Evolutionary conservation across 1,284 basidiomycete species (phyloP), one percentile per base, ranked within the genome.

Genomic region (Naganishia liquefaciens): DNA sequence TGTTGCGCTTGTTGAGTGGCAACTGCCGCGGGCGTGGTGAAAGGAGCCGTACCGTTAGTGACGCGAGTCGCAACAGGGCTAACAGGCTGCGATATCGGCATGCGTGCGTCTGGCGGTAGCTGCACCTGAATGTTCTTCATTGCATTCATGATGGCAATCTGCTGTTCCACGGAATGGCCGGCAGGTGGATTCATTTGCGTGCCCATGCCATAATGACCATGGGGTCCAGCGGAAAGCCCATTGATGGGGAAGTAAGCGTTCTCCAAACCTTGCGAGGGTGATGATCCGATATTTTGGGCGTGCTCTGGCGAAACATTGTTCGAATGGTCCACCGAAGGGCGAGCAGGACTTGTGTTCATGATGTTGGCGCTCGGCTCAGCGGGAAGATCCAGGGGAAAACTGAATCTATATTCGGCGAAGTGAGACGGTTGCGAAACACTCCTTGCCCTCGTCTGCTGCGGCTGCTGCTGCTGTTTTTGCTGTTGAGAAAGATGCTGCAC

Each of bases 361-460:
- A 21, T 40, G 33, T 33, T 39, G 6, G 19, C 27, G 44, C 43
- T 44, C 3, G 43, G 43, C 19, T 57, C 54, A 43, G 42, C 3
- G 10, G 43, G 23, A 0, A 37, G 21, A 50, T 40, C 33, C 25
- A 49, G 19, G 5, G 57, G 57, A 19, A 60, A 50, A n/a, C 46
- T 49, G 39, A 60, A 60, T 60, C 55, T 40, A 42, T 60, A 51
- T 39, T 53, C 49, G 27, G 43, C 57, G 23, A 65, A 65, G 15
- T 27, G 30, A 25, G 64, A 44, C 13, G 64, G 64, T 23, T 65
- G 64, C 10, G 64, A 65, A 43, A 65, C 50, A 5, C 49, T 53
- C 46, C 64, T 55, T 11, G 39, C 64, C 54, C 64, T 50, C 9
- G 49, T 62, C 25, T 62, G 60, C 27, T 52, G 60, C 23, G 52